Evolutionary conservation across 495 filamentous ascomycete genomes (phyloP).

Genomic region (Podospora australis): DNA sequence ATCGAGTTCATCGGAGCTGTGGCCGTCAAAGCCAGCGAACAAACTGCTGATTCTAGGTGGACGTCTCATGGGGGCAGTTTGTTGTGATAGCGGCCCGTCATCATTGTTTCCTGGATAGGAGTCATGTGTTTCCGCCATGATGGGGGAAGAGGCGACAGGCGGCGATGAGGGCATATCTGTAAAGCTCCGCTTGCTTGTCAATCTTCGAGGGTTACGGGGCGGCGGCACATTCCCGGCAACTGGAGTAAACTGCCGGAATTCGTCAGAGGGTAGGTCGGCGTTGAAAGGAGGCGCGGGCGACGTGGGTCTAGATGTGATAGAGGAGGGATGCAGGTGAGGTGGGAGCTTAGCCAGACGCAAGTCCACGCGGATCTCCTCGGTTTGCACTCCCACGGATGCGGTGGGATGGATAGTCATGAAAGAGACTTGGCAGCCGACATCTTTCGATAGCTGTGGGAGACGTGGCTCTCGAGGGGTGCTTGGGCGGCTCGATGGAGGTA

Average conservation of each 20-base stretch:
- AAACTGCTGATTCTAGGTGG: constrained; percentile 73
- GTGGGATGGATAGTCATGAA: constrained; percentile 39
- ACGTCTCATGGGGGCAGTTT: constrained; percentile 56
- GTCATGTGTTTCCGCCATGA: constrained; percentile 42
- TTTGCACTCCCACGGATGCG: constrained; percentile 73
- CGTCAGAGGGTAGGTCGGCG: constrained; percentile 24
- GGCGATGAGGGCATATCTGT: constrained; percentile 44
- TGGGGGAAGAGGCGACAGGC: constrained; percentile 22
- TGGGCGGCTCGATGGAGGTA: constrained; percentile 49
- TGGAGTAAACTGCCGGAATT: constrained; percentile 40
- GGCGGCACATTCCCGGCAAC: constrained; percentile 46
- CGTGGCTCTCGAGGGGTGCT: constrained; percentile 47
- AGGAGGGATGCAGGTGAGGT: constrained; percentile 68
- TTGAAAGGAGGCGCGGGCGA: constrained; percentile 35
- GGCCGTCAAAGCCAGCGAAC: constrained; percentile 72
- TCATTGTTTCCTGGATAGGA: constrained; percentile 79
- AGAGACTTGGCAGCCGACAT: constrained; percentile 50
- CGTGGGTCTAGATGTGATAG: constrained; percentile 52
- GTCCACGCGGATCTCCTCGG: constrained; percentile 78
- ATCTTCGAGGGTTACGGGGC: constrained; percentile 45
- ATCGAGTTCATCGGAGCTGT: constrained; percentile 51
- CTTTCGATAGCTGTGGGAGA: constrained; percentile 49
- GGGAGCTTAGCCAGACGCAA: constrained; percentile 66
- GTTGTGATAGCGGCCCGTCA: constrained; percentile 62
- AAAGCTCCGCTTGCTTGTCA: constrained; percentile 38